Evolutionary conservation across 305 asterid genomes (phyloP), one percentile per base, ranked within the genome.

Genomic region (Petunia hybrid): DNA sequence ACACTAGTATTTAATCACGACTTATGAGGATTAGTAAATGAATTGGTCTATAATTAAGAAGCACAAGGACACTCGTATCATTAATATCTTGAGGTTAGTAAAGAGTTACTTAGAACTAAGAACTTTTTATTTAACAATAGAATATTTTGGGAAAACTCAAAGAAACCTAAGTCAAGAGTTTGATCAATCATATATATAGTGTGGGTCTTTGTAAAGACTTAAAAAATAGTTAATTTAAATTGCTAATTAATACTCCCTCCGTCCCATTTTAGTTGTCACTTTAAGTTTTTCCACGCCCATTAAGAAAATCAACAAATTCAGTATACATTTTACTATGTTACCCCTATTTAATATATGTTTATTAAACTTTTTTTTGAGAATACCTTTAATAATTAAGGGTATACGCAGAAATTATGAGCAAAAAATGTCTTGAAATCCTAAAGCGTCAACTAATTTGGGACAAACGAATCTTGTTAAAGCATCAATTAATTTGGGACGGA

Each of bases 101-200:
- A 22, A 22, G 31, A 22, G 31, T 22, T n/a, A n/a, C n/a, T n/a
- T 22, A 22, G 31, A 22, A 22, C 31, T 22, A 22, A 22, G 0
- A 22, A 22, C 31, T 22, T 73, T 6, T 12, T 0, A 48, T 71
- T 0, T 12, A 48, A 35, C 14, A 35, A 48, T 5, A 35, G 59
- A 62, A 43, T 78, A 31, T 78, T 56, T 61, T 78, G 53, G 74
- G 62, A 73, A 48, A 48, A 12, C 78, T 48, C 78, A 73, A 48
- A 13, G 36, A 48, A 46, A 56, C 76, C 68, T 65, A 84, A 75
- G 93, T 89, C 93, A 91, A 86, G 80, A 81, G 86, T 85, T 85
- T 82, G 73, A 1, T 22, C 31, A 70, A 70, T 70, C 77, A 70
- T 70, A 70, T 22, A 86, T 83, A 57, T 84, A 89, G 60, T 70